Evolutionary conservation across 805 yeast genomes (phyloP), one percentile per base, ranked within the genome.

Genomic region (Wickerhamomyces subpelliculosus): DNA sequence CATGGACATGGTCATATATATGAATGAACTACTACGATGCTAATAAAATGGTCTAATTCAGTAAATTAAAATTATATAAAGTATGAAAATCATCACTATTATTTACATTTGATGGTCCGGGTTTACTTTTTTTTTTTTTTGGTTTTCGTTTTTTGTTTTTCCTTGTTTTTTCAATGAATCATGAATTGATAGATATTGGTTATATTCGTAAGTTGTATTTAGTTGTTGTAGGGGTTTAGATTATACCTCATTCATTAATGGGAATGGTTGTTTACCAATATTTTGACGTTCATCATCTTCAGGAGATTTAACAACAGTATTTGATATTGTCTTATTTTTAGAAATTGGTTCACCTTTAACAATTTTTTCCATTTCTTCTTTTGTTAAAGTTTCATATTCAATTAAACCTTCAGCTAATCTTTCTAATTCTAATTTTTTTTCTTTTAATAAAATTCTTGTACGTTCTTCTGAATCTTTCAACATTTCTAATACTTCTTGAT

Each of bases 311-410:
- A 83, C 76, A 12, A 90, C 83, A 13, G 86, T 84, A 54, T 88
- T 89, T 24, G 90, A 73, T 17, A 79, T 65, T 11, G 74, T 76
- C 57, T 80, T 86, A 34, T 76, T 72, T 58, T 83, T 82, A 47
- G 73, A 73, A 35, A 89, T 66, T 28, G 73, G 58, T 57, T 86
- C 90, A 27, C 98, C 98, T 44, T 69, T 70, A 27, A 87, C 87
- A 35, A 93, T 75, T 52, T 76, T 78, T 55, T 83, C 90, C 70
- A 93, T 90, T 60, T 93, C 99, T 23, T 80, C 90, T 45, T 82
- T 82, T 31, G 84, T 90, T 49, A 93, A 72, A 0, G 98, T 93
- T 67, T 93, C 99, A 63, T 89, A 94, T 61, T 93, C 96, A 44
- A 93, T 70, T 47, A 93, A 71, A 4, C 96, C 98, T 58, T 85